Evolutionary conservation across 805 yeast species (phyloP).

Genomic region (Cyberlindnera mycetangii): DNA sequence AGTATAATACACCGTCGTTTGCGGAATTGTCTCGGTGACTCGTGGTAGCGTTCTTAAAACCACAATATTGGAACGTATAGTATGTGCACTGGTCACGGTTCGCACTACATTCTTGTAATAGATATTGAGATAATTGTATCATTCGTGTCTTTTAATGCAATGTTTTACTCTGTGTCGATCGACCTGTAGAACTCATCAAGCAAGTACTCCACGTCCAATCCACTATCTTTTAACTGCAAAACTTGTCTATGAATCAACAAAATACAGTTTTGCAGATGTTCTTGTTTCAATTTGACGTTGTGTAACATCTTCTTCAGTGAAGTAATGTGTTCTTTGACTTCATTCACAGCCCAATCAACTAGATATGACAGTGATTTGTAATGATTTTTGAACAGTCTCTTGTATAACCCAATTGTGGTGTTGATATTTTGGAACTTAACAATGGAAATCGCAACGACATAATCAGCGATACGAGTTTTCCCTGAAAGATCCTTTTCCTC

Average conservation of each 20-base stretch:
- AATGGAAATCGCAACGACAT: slow-evolving; percentile 58
- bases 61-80: no score
- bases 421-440: slow-evolving; percentile 59
- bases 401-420: slow-evolving; percentile 54
- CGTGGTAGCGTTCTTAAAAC: no score
- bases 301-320: slow-evolving; percentile 64
- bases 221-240: slow-evolving; percentile 56
- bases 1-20: no score
- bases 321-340: slow-evolving; percentile 47
- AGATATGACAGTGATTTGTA: slow-evolving; percentile 50
- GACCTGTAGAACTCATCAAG: slow-evolving; percentile 25
- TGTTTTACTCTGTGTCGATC: slow-evolving; percentile 17
- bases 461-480: slow-evolving; percentile 40
- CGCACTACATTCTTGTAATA: no score
- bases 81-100: no score
- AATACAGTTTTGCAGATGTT: slow-evolving; percentile 53
- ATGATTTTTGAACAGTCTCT: slow-evolving; percentile 44
- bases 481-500: slow-evolving; percentile 47
- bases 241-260: slow-evolving; percentile 56
- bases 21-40: no score
- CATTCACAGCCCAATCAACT: slow-evolving; percentile 36
- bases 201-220: slow-evolving; percentile 59
- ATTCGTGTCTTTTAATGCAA: neutral
- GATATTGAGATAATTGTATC: no score
- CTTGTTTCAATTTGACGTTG: slow-evolving; percentile 53